Evolutionary conservation across 176 grass and related monocot species (phyloP).

Genomic region (Coix lacrymajobi): DNA sequence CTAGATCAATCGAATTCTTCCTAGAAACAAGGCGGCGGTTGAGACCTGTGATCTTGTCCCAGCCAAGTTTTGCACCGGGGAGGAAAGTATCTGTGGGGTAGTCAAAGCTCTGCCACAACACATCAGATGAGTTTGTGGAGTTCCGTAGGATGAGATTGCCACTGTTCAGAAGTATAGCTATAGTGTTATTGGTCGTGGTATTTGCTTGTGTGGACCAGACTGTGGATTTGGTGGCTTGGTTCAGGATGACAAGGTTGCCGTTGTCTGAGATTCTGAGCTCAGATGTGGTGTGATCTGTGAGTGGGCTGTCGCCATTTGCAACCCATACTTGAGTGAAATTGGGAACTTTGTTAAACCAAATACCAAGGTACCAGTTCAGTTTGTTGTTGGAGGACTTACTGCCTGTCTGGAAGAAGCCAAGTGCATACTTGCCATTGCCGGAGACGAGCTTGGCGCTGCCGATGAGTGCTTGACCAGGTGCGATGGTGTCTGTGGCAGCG

Average conservation of each 20-base stretch:
- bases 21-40: slow-evolving; percentile 39
- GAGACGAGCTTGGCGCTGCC: slow-evolving; percentile 31
- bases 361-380: slow-evolving; percentile 42
- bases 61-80: slow-evolving; percentile 44
- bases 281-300: slow-evolving; percentile 5
- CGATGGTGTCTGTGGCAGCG: slow-evolving; percentile 21
- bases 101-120: slow-evolving; percentile 61
- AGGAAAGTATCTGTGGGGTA: slow-evolving; percentile 48
- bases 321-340: slow-evolving; percentile 44
- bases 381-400: slow-evolving; percentile 13
- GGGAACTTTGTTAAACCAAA: slow-evolving; percentile 50
- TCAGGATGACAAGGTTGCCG: slow-evolving; percentile 44
- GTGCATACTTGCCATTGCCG: slow-evolving; percentile 35
- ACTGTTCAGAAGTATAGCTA: slow-evolving; percentile 24
- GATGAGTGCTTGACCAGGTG: slow-evolving; percentile 10
- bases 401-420: slow-evolving; percentile 52
- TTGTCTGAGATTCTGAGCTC: slow-evolving; percentile 31
- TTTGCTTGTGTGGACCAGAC: slow-evolving; percentile 42
- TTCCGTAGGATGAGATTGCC: slow-evolving; percentile 47
- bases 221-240: slow-evolving; percentile 12
- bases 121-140: slow-evolving; percentile 22
- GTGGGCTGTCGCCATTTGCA: slow-evolving; percentile 31
- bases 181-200: not conserved
- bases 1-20: slow-evolving; percentile 37
- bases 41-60: slow-evolving; percentile 36